Evolutionary conservation across 805 yeast species (phyloP).

Genomic region (Candida ortonii): DNA sequence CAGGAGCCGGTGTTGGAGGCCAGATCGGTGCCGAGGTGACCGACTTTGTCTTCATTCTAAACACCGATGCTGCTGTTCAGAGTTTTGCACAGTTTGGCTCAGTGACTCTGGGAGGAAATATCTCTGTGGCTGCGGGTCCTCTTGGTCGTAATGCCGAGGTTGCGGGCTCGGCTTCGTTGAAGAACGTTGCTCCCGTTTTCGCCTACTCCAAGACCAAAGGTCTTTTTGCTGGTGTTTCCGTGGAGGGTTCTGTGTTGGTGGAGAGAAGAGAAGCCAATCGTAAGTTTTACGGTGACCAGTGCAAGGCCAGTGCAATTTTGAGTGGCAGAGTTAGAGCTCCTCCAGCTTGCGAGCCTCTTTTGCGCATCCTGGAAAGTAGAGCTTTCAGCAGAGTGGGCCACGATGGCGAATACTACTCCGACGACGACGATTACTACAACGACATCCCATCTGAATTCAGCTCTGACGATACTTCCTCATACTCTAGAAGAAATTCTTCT

Average conservation of each 20-base stretch:
- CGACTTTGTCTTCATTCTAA: slow-evolving; percentile 90
- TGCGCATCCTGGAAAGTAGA: slow-evolving; percentile 80
- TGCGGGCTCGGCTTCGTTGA: slow-evolving; percentile 88
- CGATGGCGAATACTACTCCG: slow-evolving; percentile 46
- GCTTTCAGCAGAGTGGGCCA: slow-evolving; percentile 59
- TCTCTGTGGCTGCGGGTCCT: slow-evolving; percentile 96
- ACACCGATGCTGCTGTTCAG: slow-evolving; percentile 83
- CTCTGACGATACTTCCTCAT: slow-evolving; percentile 48
- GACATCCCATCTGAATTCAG: slow-evolving; percentile 73
- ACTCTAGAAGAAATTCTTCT: slow-evolving; percentile 19
- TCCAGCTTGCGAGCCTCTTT: slow-evolving; percentile 81
- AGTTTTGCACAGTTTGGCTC: slow-evolving; percentile 94
- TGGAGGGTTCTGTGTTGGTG: slow-evolving; percentile 94
- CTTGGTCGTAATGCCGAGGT: slow-evolving; percentile 97
- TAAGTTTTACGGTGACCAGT: slow-evolving; percentile 84
- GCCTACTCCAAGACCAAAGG: slow-evolving; percentile 96
- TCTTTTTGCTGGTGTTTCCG: slow-evolving; percentile 92
- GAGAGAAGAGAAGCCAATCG: slow-evolving; percentile 97
- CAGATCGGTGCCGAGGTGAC: slow-evolving; percentile 95
- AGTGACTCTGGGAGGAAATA: slow-evolving; percentile 90
- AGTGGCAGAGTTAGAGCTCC: slow-evolving; percentile 91
- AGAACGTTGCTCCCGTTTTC: slow-evolving; percentile 85
- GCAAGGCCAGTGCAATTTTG: slow-evolving; percentile 84
- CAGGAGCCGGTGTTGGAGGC: slow-evolving; percentile 99
- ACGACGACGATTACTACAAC: slow-evolving; percentile 65